A percentile compares a stretch with the other conserved stretches of the same genome.
These are phyloP conservation scores for Moricandia moricandioides DNA, from an alignment of 345 rosid species.

Conservation along the genomic window DNA sequence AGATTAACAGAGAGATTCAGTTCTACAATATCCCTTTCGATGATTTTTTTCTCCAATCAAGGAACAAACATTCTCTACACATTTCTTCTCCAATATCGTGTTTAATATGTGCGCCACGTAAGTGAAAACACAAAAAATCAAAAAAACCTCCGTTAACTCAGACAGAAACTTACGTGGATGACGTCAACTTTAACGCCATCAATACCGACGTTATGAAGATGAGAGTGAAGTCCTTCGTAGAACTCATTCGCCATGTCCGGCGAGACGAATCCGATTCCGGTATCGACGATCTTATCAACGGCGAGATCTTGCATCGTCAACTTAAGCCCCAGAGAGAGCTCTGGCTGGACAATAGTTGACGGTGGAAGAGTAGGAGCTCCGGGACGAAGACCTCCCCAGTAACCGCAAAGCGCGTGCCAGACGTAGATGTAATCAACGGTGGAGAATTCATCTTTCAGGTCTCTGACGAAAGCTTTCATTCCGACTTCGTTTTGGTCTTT, in stretches of 20 bases:
- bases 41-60: no score
- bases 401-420: constrained; percentile 96
- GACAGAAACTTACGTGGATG: constrained; percentile 67
- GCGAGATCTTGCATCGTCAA: constrained; percentile 87
- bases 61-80: no score
- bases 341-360: constrained; percentile 43
- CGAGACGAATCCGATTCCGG: constrained; percentile 66
- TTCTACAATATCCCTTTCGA: no score
- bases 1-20: no score
- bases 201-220: constrained; percentile 60
- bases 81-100: constrained; percentile 71
- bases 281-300: constrained; percentile 78
- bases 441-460: constrained; percentile 69
- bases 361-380: constrained; percentile 62
- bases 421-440: constrained; percentile 80
- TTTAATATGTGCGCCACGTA: constrained; percentile 4
- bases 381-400: constrained; percentile 95
- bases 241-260: constrained; percentile 69
- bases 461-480: constrained; percentile 76
- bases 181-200: constrained; percentile 99
- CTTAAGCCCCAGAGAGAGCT: constrained; percentile 70
- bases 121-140: not conserved
- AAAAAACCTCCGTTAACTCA: not conserved
- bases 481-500: constrained; percentile 43
- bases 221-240: constrained; percentile 85